Conservation (phyloP, 2,329 filamentous ascomycete genomes). For the Fusarium drepaniforme region DNA sequence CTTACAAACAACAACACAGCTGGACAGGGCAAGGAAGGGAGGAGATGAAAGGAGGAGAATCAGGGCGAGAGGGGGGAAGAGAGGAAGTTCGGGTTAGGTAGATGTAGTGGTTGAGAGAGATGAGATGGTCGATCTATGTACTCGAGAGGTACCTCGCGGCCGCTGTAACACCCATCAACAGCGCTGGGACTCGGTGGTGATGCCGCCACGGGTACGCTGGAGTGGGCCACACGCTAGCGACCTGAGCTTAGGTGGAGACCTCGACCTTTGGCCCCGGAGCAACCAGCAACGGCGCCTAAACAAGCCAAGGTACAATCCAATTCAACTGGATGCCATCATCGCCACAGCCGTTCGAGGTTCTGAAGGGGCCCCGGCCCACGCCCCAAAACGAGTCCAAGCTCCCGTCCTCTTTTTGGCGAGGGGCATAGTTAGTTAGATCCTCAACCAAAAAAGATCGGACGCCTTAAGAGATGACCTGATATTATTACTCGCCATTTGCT, state of each 20-base stretch:
- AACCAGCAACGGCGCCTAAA: constrained; percentile 46
- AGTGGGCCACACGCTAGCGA: constrained; percentile 31
- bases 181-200: constrained; percentile 26
- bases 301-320: constrained; percentile 34
- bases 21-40: constrained; percentile 4
- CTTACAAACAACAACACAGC: constrained; percentile 14
- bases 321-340: constrained; percentile 8
- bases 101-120: constrained; percentile 5
- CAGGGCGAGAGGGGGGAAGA: constrained; percentile 14
- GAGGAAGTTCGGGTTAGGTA: constrained; percentile 6
- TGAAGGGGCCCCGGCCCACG: constrained; percentile 9
- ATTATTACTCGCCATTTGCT: neutral
- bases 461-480: neutral
- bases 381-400: constrained; percentile 5
- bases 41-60: constrained; percentile 7
- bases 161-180: constrained; percentile 13
- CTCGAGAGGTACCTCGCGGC: constrained; percentile 33
- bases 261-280: constrained; percentile 33
- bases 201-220: constrained; percentile 25
- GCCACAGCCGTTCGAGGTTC: constrained; percentile 30
- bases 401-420: neutral
- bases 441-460: neutral
- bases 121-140: constrained; percentile 12
- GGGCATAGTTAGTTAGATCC: neutral
- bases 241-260: constrained; percentile 36